Base-by-base conservation (phyloP, 2,329 filamentous ascomycete species). In the Cladosporium sp. region DNA sequence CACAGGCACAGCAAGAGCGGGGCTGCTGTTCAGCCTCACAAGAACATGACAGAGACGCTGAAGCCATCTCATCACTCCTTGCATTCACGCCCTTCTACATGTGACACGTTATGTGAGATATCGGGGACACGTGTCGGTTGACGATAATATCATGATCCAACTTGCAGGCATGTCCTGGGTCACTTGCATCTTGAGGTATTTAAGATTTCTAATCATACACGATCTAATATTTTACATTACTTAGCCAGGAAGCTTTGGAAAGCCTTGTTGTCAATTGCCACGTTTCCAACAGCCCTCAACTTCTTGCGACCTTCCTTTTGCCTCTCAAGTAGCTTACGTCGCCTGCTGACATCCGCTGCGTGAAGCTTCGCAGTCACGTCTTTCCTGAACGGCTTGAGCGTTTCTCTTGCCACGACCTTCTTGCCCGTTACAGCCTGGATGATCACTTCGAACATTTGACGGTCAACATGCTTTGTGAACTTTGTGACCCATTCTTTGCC, bases 401-500 rank as follows among this genome's bases (percentile, higher is more conserved):
- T 96, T 67, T 97, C 93, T 63, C 93, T 78, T 0, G 93, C 93
- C 3, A 98, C 80, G 45, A 98, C 84, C 43, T 85, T 81, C 59
- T 82, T 83, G 3, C 91, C 92, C 0, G 87, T 85, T 0, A 87
- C 85, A 3, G 93, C 92, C 69, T 98, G 93, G 56, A 98, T 97
- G 50, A 97, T 77, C 18, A 98, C 83, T 72, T 98, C 93, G 63
- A 95, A 98, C 84, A 97, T 93, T 68, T 98, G 93, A 15, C 93
- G 78, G 62, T 95, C 88, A 16, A 98, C 92, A 62, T 97, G 92
- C 67, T 96, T 84, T 65, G 95, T 97, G 76, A 98, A 97, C 69
- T 95, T 95, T 35, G 81, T 83, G 5, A 96, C 92, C 93, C 93
- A 98, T 50, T 83, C 77, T 41, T 88, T 79, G 4, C 90, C 93